phyloP scores from a whole-genome alignment of 208 protist species.

The Leishmania lainsoni region DNA sequence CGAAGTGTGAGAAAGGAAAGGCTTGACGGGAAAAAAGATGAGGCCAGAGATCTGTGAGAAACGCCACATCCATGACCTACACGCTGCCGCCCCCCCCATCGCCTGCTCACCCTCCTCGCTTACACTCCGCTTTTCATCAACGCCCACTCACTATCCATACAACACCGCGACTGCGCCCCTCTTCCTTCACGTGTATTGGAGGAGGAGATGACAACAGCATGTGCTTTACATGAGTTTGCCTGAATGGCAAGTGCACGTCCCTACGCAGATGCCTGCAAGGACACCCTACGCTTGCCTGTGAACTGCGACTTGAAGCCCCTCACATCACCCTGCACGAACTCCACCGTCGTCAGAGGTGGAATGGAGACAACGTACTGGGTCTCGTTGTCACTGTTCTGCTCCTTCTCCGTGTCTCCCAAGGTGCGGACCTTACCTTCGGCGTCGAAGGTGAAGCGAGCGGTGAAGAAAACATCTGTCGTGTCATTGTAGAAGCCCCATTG shows the following conservation, averaged over 20 bases:
- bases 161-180: background rate
- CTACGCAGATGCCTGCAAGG: slow-evolving; percentile 1
- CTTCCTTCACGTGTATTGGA: background rate
- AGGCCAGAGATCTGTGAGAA: background rate
- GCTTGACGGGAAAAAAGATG: background rate
- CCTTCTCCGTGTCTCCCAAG: slow-evolving; percentile 22
- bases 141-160: background rate
- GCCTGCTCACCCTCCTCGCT: background rate
- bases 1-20: no score
- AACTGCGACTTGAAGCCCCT: slow-evolving; percentile 57
- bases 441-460: slow-evolving; percentile 24
- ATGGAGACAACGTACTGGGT: slow-evolving; percentile 38
- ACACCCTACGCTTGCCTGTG: slow-evolving; percentile 18
- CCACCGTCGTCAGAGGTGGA: slow-evolving; percentile 43
- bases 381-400: slow-evolving; percentile 32
- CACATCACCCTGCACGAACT: slow-evolving; percentile 56
- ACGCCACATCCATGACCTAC: background rate
- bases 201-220: background rate
- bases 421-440: slow-evolving; percentile 12
- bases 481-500: slow-evolving; percentile 82
- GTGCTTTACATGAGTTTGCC: background rate
- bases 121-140: background rate
- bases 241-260: background rate
- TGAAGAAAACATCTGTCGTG: slow-evolving; percentile 20
- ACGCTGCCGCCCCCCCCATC: background rate